Base-by-base conservation (phyloP, 495 filamentous ascomycete species). In the Hyphodiscus hymeniophilus region DNA sequence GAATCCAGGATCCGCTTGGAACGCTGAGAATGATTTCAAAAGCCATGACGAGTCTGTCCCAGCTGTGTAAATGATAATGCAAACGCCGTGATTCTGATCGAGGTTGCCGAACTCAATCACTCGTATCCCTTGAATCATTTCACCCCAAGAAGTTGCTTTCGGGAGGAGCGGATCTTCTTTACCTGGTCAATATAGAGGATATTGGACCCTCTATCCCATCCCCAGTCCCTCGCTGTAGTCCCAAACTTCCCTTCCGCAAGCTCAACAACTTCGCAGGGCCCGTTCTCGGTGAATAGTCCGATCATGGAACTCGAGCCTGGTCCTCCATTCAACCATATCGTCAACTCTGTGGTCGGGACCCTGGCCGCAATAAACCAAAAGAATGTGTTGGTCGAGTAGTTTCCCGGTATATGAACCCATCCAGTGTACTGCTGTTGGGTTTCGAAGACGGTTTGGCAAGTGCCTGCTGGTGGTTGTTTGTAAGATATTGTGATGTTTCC, bases 351-450 rank as follows among this genome's bases (percentile, higher is more conserved):
- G 31, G 77, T 76, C 38, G 77, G 72, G 23, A 79, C 68, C 24
- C 80, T 68, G 0, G 79, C 77, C 52, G 79, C 82, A 50, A 88
- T 75, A 56, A 84, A 88, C 84, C 82, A 87, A 63, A 87, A 87
- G 56, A 84, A 86, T n/a, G 75, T 84, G 59, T 87, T 85, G 45
- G 82, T 81, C 17, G 79, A 70, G 56, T 81, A 85, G 16, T 74
- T 60, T 18, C 66, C 66, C 0, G 63, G 66, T 12, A 71, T 59
- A 45, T 65, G 71, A 22, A 73, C 66, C 65, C 73, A 73, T 53
- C 69, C 69, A 5, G 67, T 70, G 52, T 68, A 71, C 48, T 74
- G 80, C 66, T 66, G 70, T 57, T 74, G 79, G 38, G 60, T 69
- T 28, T 71, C 64, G 55, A 81, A 81, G 7, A 64, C 69, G 11